phyloP scores from a whole-genome alignment of 139 green algal genomes.

The Diplosphaera chodatii region DNA sequence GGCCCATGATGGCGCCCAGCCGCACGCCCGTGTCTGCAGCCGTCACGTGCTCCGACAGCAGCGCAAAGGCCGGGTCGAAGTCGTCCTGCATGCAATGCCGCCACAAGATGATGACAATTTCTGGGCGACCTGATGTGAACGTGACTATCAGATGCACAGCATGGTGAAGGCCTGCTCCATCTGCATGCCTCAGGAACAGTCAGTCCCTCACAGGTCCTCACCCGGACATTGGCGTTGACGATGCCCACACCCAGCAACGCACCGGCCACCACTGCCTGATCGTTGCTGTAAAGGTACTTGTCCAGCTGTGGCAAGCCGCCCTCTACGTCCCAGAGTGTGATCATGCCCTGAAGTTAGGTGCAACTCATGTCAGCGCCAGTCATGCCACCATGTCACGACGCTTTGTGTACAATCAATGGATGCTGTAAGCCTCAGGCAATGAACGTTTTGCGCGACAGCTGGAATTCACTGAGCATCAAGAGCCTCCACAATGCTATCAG shows the following conservation, averaged over 20 bases:
- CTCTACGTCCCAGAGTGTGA: conserved; percentile 97
- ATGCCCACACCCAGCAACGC: conserved; percentile 92
- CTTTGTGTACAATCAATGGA: too few relatives aligned
- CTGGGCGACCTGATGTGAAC: too few relatives aligned
- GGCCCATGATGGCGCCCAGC: conserved; percentile 83
- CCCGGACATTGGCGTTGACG: conserved; percentile 48
- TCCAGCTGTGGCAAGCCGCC: conserved; percentile 93
- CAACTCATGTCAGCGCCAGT: too few relatives aligned
- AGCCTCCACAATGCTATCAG: too few relatives aligned
- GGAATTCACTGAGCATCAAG: too few relatives aligned
- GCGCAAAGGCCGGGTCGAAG: conserved; percentile 92
- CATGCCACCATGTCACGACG: too few relatives aligned
- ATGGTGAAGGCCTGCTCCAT: too few relatives aligned
- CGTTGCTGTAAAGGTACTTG: conserved; percentile 94
- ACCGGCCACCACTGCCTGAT: conserved; percentile 70
- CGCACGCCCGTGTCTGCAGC: conserved; percentile 63
- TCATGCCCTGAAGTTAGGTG: conserved; percentile 34
- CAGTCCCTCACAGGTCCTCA: conserved; percentile 48
- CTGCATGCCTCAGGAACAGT: too few relatives aligned
- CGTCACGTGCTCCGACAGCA: conserved; percentile 86
- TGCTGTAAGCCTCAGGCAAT: too few relatives aligned
- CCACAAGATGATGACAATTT: too few relatives aligned
- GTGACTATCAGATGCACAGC: too few relatives aligned
- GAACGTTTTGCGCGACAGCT: too few relatives aligned
- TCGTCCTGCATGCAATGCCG: conserved; percentile 70